Conservation (phyloP, 768 basidiomycete genomes). For the Boletus reticulatus region DNA sequence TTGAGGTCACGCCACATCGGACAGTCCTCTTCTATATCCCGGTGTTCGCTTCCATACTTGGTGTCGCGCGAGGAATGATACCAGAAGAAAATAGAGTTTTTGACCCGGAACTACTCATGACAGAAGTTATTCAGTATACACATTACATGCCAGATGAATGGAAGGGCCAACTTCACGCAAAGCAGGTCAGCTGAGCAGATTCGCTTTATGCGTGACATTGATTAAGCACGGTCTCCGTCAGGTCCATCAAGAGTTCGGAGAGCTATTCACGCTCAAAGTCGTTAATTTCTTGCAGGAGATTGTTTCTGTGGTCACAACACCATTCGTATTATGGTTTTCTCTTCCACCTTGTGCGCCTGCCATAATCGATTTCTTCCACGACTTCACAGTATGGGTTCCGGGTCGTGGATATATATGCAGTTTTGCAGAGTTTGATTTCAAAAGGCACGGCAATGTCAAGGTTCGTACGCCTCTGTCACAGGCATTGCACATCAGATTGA, state of each 20-base stretch:
- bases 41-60: constrained; percentile 84
- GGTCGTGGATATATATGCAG: constrained; percentile 96
- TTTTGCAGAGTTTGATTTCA: constrained; percentile 98
- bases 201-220: background rate
- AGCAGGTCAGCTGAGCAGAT: constrained; percentile 50
- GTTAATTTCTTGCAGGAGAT: constrained; percentile 86
- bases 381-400: constrained; percentile 96
- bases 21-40: constrained; percentile 93
- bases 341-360: constrained; percentile 86
- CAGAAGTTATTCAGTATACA: constrained; percentile 88
- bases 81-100: constrained; percentile 93
- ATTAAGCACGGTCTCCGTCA: constrained; percentile 29
- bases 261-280: constrained; percentile 92
- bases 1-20: constrained; percentile 91
- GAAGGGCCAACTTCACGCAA: constrained; percentile 86
- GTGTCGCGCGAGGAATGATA: constrained; percentile 91
- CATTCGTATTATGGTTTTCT: constrained; percentile 91
- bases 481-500: background rate
- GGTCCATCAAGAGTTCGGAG: constrained; percentile 90
- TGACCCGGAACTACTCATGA: constrained; percentile 91
- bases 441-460: constrained; percentile 90
- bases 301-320: constrained; percentile 88
- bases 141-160: constrained; percentile 96
- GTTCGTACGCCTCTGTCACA: constrained; percentile 37
- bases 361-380: constrained; percentile 96